Percentiles rank a stretch among this genome's conserved stretches.
These are phyloP conservation scores for Corrigiola litoralis DNA, from an alignment of 179 eudicot species.

Conservation along the genomic window DNA sequence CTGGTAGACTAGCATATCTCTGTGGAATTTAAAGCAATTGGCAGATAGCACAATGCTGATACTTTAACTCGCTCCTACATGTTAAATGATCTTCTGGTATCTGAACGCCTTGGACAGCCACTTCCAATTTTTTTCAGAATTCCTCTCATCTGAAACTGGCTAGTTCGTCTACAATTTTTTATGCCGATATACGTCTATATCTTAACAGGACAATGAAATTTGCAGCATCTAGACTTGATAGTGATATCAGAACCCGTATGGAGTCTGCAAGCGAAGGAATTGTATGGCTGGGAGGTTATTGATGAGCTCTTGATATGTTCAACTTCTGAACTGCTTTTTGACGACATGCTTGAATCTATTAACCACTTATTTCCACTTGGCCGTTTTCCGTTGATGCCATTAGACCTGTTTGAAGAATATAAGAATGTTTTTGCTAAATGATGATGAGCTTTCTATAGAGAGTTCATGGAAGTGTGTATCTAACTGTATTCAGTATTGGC, in stretches of 20 bases:
- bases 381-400: conserved; percentile 73
- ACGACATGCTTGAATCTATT: conserved; percentile 60
- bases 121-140: conserved; percentile 3
- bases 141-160: conserved; percentile 9
- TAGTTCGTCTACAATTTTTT: conserved; percentile 15
- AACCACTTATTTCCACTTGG: conserved; percentile 52
- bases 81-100: conserved; percentile 12
- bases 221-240: conserved; percentile 96
- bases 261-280: conserved; percentile 62
- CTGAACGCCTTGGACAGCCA: conserved; percentile 2
- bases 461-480: background rate
- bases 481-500: background rate
- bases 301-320: conserved; percentile 48
- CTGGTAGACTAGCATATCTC: background rate
- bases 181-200: conserved; percentile 21
- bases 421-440: background rate
- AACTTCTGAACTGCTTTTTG: conserved; percentile 54
- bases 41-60: conserved; percentile 11
- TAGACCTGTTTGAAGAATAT: conserved; percentile 71
- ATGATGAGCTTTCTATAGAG: background rate
- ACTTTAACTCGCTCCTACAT: conserved; percentile 11
- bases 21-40: background rate
- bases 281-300: conserved; percentile 61
- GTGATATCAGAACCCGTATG: conserved; percentile 83
- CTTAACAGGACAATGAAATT: conserved; percentile 33